phyloP scores from a whole-genome alignment of 1,139 yeast genomes.

The Wickerhamomyces sp. region DNA sequence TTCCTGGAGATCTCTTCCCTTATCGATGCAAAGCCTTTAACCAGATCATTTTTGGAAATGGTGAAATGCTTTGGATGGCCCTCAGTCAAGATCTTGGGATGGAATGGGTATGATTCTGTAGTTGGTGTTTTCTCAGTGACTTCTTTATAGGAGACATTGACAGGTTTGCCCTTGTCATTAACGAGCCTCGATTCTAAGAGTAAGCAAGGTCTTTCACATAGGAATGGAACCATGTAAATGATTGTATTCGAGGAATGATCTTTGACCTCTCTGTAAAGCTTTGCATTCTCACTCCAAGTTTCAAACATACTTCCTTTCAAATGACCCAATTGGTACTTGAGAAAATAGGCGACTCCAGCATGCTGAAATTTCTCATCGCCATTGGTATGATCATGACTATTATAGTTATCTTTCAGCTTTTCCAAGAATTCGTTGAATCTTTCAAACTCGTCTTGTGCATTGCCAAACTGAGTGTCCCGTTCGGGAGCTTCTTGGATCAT shows the following conservation, averaged over 20 bases:
- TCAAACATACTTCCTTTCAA: constrained; percentile 17
- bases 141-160: constrained; percentile 16
- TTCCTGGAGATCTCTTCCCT: constrained; percentile 17
- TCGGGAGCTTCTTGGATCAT: no score
- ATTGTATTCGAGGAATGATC: constrained; percentile 17
- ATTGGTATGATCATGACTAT: no score
- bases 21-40: constrained; percentile 15
- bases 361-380: constrained; percentile 8
- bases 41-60: constrained; percentile 14
- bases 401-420: constrained; percentile 8
- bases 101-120: constrained; percentile 18
- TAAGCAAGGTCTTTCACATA: constrained; percentile 16
- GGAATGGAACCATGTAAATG: constrained; percentile 14
- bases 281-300: constrained; percentile 6
- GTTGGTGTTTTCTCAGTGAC: constrained; percentile 14
- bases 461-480: no score
- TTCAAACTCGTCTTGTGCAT: constrained; percentile 6
- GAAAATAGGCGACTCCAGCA: constrained; percentile 15
- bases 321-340: constrained; percentile 17
- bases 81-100: constrained; percentile 13
- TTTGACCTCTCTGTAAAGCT: constrained; percentile 15
- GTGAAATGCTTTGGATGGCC: constrained; percentile 17
- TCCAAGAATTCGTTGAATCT: constrained; percentile 12
- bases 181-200: constrained; percentile 14
- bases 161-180: constrained; percentile 17